These are phyloP conservation scores for Kazachstania africana DNA, from an alignment of 805 yeast species.

Conservation along the genomic window DNA sequence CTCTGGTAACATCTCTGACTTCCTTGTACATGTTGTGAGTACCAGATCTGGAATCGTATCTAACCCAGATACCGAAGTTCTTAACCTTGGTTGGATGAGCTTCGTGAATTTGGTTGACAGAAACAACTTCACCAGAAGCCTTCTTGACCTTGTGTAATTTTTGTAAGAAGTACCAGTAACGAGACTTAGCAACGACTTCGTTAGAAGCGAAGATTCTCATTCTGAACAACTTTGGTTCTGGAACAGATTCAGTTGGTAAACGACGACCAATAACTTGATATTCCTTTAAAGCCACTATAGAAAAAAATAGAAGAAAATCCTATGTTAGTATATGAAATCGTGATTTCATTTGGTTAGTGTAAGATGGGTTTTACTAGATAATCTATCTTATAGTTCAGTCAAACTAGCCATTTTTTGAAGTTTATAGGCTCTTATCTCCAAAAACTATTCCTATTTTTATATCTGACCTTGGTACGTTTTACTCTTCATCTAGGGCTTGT, in stretches of 20 bases:
- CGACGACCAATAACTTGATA: slow-evolving; percentile 99
- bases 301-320: slow-evolving; percentile 17
- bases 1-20: slow-evolving; percentile 99
- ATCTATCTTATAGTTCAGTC: too few relatives aligned
- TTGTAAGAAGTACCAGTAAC: slow-evolving; percentile 99
- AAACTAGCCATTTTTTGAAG: too few relatives aligned
- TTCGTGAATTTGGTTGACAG: slow-evolving; percentile 85
- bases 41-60: slow-evolving; percentile 99
- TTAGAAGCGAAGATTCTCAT: slow-evolving; percentile 99
- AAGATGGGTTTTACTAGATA: too few relatives aligned
- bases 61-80: slow-evolving; percentile 99
- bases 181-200: slow-evolving; percentile 98
- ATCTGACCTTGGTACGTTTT: too few relatives aligned
- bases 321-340: slow-evolving; percentile 1
- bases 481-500: too few relatives aligned
- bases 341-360: background rate
- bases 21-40: slow-evolving; percentile 99
- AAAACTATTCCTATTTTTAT: too few relatives aligned
- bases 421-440: too few relatives aligned
- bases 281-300: slow-evolving; percentile 86
- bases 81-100: slow-evolving; percentile 97
- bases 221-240: slow-evolving; percentile 99
- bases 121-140: slow-evolving; percentile 98
- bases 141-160: slow-evolving; percentile 98
- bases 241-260: slow-evolving; percentile 97